Evolutionary conservation across 371 early-diverging fungal species (phyloP), one percentile per base, ranked within the genome.

Genomic region (Basidiobolus meristosporus): DNA sequence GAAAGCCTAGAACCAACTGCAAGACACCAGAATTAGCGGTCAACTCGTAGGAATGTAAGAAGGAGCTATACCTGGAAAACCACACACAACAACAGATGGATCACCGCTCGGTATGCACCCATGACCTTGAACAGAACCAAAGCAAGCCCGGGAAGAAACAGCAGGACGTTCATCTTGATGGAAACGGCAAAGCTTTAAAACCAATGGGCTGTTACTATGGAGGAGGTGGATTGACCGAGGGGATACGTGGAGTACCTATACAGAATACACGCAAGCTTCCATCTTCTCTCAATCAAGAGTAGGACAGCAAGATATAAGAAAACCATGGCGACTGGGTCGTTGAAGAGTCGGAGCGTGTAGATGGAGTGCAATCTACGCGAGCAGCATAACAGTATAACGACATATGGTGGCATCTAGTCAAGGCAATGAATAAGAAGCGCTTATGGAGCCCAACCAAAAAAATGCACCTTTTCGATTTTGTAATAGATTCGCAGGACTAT

Each of bases 91-190:
- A 40, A 20, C 7, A 76, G 51, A 36, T 73, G 57, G 4, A 39
- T 16, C 1, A 79, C 17, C 0, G 79, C 70, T 6, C 48, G 46
- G 39, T 56, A 43, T 11, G 71, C 50, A 1, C 78, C 79, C 18
- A 66, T 39, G 0, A 62, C 48, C 45, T 69, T 61, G 64, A 70
- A 78, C 34, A 73, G 42, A 11, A 82, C 38, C 3, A 79, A 57
- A 3, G 81, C 85, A 45, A 76, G 75, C 0, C 77, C 92, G 0
- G 95, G 95, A 30, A 84, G 77, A 56, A 79, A 84, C 2, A 93
- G 57, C 17, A 90, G 58, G 15, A 85, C 73, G 47, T 89, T 91
- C 95, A 93, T 93, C 48, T 93, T 93, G 45, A 91, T 57, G 0
- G 90, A 82, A 3, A 91, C 44, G 0, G 79, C 89, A 2, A 81